Percentiles rank a stretch among this genome's conserved stretches.
Conservation (phyloP, 2,329 filamentous ascomycete genomes). For the Microdochium nivale region DNA sequence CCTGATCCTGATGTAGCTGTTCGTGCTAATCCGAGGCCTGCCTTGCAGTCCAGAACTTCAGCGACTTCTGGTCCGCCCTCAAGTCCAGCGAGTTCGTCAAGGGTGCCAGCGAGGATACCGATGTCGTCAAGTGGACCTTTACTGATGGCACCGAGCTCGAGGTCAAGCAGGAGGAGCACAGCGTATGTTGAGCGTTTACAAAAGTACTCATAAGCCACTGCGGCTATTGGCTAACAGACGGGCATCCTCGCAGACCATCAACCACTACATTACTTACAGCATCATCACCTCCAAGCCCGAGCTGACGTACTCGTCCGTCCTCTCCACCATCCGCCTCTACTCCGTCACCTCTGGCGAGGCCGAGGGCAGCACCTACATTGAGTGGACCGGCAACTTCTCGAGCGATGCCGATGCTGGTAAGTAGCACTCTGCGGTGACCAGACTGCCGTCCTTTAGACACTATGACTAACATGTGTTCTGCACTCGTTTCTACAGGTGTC, state of each 20-base stretch:
- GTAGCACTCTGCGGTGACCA: constrained; percentile 15
- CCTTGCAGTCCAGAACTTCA: constrained; percentile 49
- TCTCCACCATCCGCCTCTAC: constrained; percentile 59
- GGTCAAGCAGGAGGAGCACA: constrained; percentile 71
- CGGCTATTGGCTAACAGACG: not conserved
- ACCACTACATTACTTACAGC: constrained; percentile 69
- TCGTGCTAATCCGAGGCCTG: not conserved
- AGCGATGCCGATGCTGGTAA: constrained; percentile 61
- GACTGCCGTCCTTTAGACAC: not conserved
- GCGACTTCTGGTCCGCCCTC: constrained; percentile 58
- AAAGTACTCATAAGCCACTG: not conserved
- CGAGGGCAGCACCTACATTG: constrained; percentile 57
- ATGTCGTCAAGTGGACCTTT: constrained; percentile 63
- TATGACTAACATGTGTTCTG: not conserved
- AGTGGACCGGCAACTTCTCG: constrained; percentile 63
- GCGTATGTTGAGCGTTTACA: constrained; percentile 35
- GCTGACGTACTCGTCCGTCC: constrained; percentile 55
- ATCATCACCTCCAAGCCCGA: constrained; percentile 59
- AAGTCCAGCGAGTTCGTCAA: constrained; percentile 55
- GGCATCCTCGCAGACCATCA: constrained; percentile 43
- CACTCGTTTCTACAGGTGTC: constrained; percentile 40
- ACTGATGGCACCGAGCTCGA: constrained; percentile 60
- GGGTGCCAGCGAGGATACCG: constrained; percentile 53
- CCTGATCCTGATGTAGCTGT: not conserved
- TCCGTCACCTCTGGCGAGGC: constrained; percentile 57